phyloP scores from a whole-genome alignment of 768 basidiomycete species.

The Auriscalpium orientale region DNA sequence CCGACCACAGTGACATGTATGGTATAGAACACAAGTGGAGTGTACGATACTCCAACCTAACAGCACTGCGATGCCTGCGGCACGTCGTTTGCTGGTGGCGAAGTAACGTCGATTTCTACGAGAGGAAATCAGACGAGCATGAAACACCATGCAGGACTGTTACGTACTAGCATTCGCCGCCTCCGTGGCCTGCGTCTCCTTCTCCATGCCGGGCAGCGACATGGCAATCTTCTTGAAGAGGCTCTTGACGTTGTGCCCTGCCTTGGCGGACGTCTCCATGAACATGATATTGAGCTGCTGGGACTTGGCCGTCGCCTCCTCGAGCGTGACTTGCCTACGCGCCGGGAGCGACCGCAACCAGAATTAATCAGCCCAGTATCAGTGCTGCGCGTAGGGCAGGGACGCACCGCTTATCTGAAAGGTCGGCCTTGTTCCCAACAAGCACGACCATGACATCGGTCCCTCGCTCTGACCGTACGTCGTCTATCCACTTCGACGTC shows the following conservation, averaged over 20 bases:
- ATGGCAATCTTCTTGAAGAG: constrained; percentile 99
- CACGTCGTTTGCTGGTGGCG: constrained; percentile 54
- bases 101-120: constrained; percentile 88
- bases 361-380: background rate
- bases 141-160: background rate
- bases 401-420: constrained; percentile 93
- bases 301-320: constrained; percentile 90
- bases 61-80: constrained; percentile 89
- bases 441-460: constrained; percentile 97
- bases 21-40: constrained; percentile 1
- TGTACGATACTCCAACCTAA: constrained; percentile 33
- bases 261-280: constrained; percentile 99
- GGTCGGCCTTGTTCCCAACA: constrained; percentile 98
- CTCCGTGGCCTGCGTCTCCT: constrained; percentile 50
- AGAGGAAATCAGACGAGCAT: background rate
- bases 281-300: constrained; percentile 93
- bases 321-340: constrained; percentile 91
- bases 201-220: constrained; percentile 95
- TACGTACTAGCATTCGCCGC: constrained; percentile 39
- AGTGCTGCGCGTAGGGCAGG: background rate
- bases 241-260: constrained; percentile 98
- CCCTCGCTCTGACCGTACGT: constrained; percentile 94
- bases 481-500: constrained; percentile 99
- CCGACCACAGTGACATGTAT: background rate
- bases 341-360: constrained; percentile 7